Evolutionary conservation across 2,329 filamentous ascomycete species (phyloP).

Genomic region (Scedosporium minutisporum): DNA sequence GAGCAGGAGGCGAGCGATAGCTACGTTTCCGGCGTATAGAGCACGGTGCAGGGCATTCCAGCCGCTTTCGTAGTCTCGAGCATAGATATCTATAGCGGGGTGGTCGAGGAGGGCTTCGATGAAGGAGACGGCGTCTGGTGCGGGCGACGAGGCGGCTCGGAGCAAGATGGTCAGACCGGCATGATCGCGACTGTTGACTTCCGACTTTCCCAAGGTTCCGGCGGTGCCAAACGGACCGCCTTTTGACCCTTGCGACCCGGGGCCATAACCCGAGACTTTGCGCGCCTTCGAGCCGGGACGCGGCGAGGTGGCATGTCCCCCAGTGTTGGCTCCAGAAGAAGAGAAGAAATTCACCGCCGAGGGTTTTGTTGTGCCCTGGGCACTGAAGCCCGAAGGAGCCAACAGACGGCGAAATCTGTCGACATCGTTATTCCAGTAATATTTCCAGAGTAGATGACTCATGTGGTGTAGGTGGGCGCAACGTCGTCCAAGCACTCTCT

Average conservation of each 20-base stretch:
- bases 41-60: conserved; percentile 94
- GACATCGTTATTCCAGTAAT: conserved; percentile 95
- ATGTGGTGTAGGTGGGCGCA: conserved; percentile 48
- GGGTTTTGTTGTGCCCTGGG: conserved; percentile 45
- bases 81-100: conserved; percentile 74
- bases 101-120: conserved; percentile 72
- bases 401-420: conserved; percentile 81
- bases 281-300: conserved; percentile 38
- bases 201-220: conserved; percentile 40
- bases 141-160: conserved; percentile 68
- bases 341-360: conserved; percentile 24
- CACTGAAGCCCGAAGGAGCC: conserved; percentile 55
- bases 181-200: conserved; percentile 78
- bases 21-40: conserved; percentile 80
- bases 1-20: conserved; percentile 73
- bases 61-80: conserved; percentile 81
- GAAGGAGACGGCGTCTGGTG: conserved; percentile 61
- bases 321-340: conserved; percentile 25
- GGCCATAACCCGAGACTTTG: conserved; percentile 41
- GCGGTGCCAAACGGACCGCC: conserved; percentile 9
- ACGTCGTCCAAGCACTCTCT: conserved; percentile 41
- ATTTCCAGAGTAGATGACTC: conserved; percentile 96
- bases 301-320: conserved; percentile 34
- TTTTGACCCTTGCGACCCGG: conserved; percentile 32
- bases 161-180: conserved; percentile 76